A percentile compares a stretch with the other conserved stretches of the same genome.
These are phyloP conservation scores for Dendrobium nobile DNA, from an alignment of 106 monocot genomes.

Conservation along the genomic window DNA sequence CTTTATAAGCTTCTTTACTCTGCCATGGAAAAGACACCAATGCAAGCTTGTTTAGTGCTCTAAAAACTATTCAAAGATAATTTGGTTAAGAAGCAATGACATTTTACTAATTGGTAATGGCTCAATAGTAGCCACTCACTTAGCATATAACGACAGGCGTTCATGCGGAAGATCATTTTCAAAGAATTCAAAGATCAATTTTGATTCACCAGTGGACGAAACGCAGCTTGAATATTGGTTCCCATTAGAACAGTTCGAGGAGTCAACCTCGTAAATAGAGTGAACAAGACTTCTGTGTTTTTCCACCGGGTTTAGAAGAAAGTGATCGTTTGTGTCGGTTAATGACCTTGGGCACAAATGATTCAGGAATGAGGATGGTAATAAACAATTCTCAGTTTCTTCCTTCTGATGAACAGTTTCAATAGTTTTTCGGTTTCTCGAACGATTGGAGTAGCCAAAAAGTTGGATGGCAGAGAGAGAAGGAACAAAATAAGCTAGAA, in stretches of 20 bases:
- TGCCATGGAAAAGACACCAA: conserved; percentile 8
- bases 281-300: background rate
- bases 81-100: too few species aligned
- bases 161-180: conserved; percentile 22
- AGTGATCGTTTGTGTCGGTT: background rate
- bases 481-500: conserved; percentile 25
- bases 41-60: too few species aligned
- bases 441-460: conserved; percentile 10
- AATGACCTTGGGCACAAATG: background rate
- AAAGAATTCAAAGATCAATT: conserved; percentile 30
- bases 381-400: conserved; percentile 4
- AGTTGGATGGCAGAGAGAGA: conserved; percentile 27
- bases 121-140: conserved; percentile 9
- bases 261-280: background rate
- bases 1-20: conserved; percentile 22
- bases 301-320: background rate
- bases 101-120: too few species aligned
- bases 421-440: background rate
- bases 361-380: background rate
- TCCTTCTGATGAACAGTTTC: background rate
- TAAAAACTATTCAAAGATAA: too few species aligned
- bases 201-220: background rate
- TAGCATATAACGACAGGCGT: conserved; percentile 14
- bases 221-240: too few species aligned
- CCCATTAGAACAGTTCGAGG: background rate